These are phyloP conservation scores for Pyrenula aspistea DNA, from an alignment of 495 filamentous ascomycete species.

Conservation along the genomic window DNA sequence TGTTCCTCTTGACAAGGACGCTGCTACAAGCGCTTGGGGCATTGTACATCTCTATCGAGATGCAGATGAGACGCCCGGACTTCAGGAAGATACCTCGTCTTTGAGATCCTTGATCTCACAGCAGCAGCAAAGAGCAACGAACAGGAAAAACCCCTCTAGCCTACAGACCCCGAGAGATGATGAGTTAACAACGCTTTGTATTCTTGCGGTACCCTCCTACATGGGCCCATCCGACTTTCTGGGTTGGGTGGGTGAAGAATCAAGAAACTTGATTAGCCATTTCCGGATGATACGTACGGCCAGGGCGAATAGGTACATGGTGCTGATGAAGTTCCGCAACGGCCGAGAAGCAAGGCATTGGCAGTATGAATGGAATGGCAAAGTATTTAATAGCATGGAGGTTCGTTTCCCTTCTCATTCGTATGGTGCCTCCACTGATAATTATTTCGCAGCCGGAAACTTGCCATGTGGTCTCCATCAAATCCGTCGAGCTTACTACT, in stretches of 20 bases:
- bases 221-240: constrained; percentile 84
- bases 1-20: constrained; percentile 59
- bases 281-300: constrained; percentile 91
- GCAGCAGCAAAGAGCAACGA: constrained; percentile 3
- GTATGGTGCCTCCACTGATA: too few relatives aligned
- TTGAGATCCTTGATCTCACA: constrained; percentile 17
- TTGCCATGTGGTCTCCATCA: constrained; percentile 92
- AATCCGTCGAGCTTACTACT: constrained; percentile 61
- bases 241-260: constrained; percentile 84
- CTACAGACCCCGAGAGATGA: constrained; percentile 23
- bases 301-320: constrained; percentile 84
- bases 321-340: constrained; percentile 89
- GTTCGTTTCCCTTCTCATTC: constrained; percentile 33
- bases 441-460: constrained; percentile 61
- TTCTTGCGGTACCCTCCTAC: constrained; percentile 89
- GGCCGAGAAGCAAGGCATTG: constrained; percentile 62
- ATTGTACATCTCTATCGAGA: constrained; percentile 92
- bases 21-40: constrained; percentile 79
- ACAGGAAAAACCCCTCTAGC: constrained; percentile 2
- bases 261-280: constrained; percentile 79
- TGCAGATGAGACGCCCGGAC: constrained; percentile 55
- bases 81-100: constrained; percentile 21
- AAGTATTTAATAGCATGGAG: constrained; percentile 89
- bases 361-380: constrained; percentile 84
- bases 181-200: constrained; percentile 82